Base-by-base conservation (phyloP, 352 stramenopile genomes). In the Phytophthora quininea region DNA sequence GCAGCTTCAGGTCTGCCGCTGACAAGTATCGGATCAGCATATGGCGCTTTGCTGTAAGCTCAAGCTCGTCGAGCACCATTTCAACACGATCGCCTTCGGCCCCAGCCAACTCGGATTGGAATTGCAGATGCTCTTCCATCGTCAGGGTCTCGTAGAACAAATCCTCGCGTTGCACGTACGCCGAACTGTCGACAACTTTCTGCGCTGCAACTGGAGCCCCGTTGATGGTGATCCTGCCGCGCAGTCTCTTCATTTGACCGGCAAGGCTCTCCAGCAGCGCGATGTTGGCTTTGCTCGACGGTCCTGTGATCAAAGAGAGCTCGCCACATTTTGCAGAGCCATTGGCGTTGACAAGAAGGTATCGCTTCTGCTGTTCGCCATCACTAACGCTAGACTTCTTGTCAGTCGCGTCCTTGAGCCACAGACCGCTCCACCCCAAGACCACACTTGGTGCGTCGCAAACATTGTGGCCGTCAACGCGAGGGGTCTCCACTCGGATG, bases 1-100 rank as follows among this genome's bases (percentile, higher is more conserved):
- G 79, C 1, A 91, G 74, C 72, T 97, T 97, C 35, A 77, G 74
- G 46, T 97, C 84, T 27, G 49, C 64, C 3, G 24, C 4, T 2
- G 74, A 73, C 40, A 82, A 48, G 29, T 73, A 71, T 4, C 58
- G 64, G 48, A 79, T 79, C n/a, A 71, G 46, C 29, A 67, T 37
- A 52, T 77, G 60, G 10, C 74, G 74, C 50, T 73, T 66, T 0
- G 37, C 37, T 14, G 30, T 48, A 40, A 79, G 40, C 8, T 75
- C 61, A 48, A 76, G 47, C 52, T 82, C 71, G 10, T 79, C 64
- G 24, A 82, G 61, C 42, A 67, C 54, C 33, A 58, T 57, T 24
- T 75, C 64, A 35, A 82, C 61, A 24, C 64, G 64, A 40, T 77
- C 68, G 3, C 15, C 12, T 24, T 59, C 63, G 19, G 19, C 19